These are phyloP conservation scores for Sclerospora graminicola DNA, from an alignment of 352 stramenopile species.

Conservation along the genomic window DNA sequence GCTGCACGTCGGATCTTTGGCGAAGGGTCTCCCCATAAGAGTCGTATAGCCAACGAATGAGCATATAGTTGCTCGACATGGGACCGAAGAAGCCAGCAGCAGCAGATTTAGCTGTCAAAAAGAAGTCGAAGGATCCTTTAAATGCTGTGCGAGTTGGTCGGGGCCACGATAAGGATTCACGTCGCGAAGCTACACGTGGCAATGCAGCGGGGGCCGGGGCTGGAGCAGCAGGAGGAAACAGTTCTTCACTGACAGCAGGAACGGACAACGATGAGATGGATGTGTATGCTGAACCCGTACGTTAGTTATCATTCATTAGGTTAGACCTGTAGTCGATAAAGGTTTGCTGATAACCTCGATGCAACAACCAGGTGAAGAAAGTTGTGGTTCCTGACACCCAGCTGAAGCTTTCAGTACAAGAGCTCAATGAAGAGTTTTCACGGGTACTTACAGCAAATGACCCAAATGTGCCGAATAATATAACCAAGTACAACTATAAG, in stretches of 20 bases:
- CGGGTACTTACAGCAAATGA: too few species aligned
- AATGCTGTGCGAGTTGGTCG: slow-evolving; percentile 18
- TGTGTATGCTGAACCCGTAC: slow-evolving; percentile 64
- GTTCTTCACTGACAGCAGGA: slow-evolving; percentile 12
- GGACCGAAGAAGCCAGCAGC: slow-evolving; percentile 49
- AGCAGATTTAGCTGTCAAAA: slow-evolving; percentile 38
- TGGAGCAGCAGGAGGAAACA: slow-evolving; percentile 11
- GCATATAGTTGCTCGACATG: slow-evolving; percentile 22
- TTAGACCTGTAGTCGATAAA: not conserved
- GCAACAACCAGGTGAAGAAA: slow-evolving; percentile 54
- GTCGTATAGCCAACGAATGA: slow-evolving; percentile 9
- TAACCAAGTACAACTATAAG: too few species aligned
- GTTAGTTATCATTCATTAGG: too few species aligned
- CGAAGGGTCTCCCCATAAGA: slow-evolving; percentile 17
- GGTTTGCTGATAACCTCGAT: not conserved
- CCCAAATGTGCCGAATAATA: too few species aligned
- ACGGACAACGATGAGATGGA: slow-evolving; percentile 68
- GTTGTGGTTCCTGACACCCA: too few species aligned
- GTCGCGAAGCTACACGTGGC: slow-evolving; percentile 4
- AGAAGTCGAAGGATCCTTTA: slow-evolving; percentile 45
- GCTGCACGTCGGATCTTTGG: not conserved
- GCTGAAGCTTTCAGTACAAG: too few species aligned
- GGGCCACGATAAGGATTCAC: slow-evolving; percentile 28
- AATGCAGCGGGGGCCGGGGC: slow-evolving; percentile 7
- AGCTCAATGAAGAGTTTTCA: too few species aligned